A percentile compares a stretch with the other conserved stretches of the same genome.
phyloP scores from a whole-genome alignment of 208 protist species.

The Novymonas esmeraldas region DNA sequence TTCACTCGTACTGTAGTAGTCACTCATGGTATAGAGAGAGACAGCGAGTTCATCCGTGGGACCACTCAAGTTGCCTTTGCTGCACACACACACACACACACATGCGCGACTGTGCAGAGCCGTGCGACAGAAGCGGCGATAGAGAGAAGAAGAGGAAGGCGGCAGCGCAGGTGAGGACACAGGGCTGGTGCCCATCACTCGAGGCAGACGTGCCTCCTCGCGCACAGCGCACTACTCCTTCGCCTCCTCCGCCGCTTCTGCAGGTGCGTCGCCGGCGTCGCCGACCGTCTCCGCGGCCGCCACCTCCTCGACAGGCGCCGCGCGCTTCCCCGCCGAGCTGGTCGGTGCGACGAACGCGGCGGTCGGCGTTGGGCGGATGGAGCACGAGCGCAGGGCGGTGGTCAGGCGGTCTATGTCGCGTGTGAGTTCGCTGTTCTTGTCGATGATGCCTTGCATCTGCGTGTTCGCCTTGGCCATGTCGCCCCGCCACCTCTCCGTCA shows the following conservation, averaged over 20 bases:
- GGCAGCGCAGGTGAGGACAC: too few relatives aligned
- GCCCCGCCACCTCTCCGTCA: constrained; percentile 61
- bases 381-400: constrained; percentile 73
- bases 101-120: too few relatives aligned
- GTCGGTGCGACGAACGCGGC: constrained; percentile 1
- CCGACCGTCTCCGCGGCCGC: not conserved
- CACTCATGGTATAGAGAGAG: too few relatives aligned
- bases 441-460: constrained; percentile 79
- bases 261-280: not conserved
- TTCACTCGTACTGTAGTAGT: too few relatives aligned
- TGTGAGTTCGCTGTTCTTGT: constrained; percentile 84
- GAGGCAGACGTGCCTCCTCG: too few relatives aligned
- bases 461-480: constrained; percentile 62
- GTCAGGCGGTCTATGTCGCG: constrained; percentile 85
- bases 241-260: not conserved
- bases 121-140: too few relatives aligned
- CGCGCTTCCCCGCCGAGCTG: constrained; percentile 7
- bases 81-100: too few relatives aligned
- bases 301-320: not conserved
- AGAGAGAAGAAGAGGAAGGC: too few relatives aligned
- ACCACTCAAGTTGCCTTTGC: too few relatives aligned
- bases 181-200: too few relatives aligned
- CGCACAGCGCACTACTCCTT: not conserved
- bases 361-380: constrained; percentile 35
- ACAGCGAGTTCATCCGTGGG: too few relatives aligned